A percentile compares a stretch with the other conserved stretches of the same genome.
Evolutionary conservation across 768 basidiomycete genomes (phyloP).

Genomic region (Exsudoporus frostii): DNA sequence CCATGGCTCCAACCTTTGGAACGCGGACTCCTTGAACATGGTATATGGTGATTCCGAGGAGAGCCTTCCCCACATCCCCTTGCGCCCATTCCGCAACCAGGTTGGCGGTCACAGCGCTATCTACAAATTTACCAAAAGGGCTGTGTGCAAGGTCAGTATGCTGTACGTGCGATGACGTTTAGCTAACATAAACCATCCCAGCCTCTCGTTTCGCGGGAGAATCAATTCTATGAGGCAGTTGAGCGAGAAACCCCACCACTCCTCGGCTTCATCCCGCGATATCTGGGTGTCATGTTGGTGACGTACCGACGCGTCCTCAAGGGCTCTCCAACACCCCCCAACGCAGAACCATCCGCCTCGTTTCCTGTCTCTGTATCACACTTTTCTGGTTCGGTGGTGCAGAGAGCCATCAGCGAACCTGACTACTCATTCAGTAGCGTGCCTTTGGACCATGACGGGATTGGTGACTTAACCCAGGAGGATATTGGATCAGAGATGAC

Average conservation of each 20-base stretch:
- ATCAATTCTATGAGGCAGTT: slow-evolving; percentile 96
- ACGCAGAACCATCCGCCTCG: slow-evolving; percentile 9
- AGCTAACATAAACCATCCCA: slow-evolving; percentile 34
- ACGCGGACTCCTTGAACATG: slow-evolving; percentile 36
- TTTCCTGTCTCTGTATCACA: slow-evolving; percentile 19
- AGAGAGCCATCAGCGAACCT: slow-evolving; percentile 28
- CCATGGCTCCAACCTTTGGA: slow-evolving; percentile 19
- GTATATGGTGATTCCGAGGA: slow-evolving; percentile 50
- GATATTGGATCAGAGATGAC: slow-evolving; percentile 42
- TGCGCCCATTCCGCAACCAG: slow-evolving; percentile 95
- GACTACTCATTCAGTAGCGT: slow-evolving; percentile 1
- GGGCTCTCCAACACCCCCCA: slow-evolving; percentile 26
- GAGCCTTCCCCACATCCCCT: slow-evolving; percentile 80
- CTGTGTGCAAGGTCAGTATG: slow-evolving; percentile 90
- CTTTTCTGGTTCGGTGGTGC: slow-evolving; percentile 28
- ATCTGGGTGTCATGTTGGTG: slow-evolving; percentile 97
- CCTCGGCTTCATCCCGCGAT: slow-evolving; percentile 93
- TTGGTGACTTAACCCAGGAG: slow-evolving; percentile 22
- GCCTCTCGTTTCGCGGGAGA: slow-evolving; percentile 96
- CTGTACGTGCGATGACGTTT: background rate
- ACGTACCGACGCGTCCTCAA: slow-evolving; percentile 82
- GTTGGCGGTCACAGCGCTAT: slow-evolving; percentile 97
- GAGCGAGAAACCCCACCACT: slow-evolving; percentile 92
- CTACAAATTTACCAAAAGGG: slow-evolving; percentile 95
- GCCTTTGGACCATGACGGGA: background rate